Base-by-base conservation (phyloP, 805 yeast species). In the Myxozyma neglecta region DNA sequence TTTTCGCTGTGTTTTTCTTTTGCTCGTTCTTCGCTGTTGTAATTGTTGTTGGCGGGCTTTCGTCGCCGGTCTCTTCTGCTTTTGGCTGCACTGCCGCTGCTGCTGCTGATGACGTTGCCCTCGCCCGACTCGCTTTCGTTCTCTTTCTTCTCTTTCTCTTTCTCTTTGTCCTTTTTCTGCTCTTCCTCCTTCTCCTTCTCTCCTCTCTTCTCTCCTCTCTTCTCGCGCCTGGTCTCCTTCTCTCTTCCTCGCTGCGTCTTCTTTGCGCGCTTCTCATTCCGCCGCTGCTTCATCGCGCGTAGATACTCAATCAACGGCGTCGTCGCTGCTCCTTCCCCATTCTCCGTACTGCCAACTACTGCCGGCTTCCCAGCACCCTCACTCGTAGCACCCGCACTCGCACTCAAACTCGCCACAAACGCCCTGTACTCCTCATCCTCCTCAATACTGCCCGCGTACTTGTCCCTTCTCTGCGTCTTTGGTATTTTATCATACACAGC, bases 401-500 rank as follows among this genome's bases (percentile, higher is more conserved):
- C 29, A 24, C 29, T 24, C 29, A 24, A 24, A 24, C 29, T 24
- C 29, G 2, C 29, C 29, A 24, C 29, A 24, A 24, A 24, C 29
- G 29, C 29, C 29, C 5, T 24, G 29, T 24, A 24, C 29, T 24
- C 29, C 29, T 24, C 29, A 24, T 24, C 29, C 29, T 24, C 29
- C 29, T 24, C 29, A 24, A 24, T 24, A 24, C 4, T 24, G 5
- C 29, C 29, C 2, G 5, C 5, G 5, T 24, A 24, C 29, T 69
- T 70, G 13, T 53, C 34, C 16, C 55, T 57, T 11, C 52, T 59
- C 5, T 61, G 11, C 4, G 52, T 24, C 44, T 51, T 47, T 13
- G 68, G 60, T 6, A 40, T 24, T 36, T 54, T 57, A 42, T 69
- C 71, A 48, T 53, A 63, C 10, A 73, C 71, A 6, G 74, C 72